A percentile compares a stretch with the other conserved stretches of the same genome.
Evolutionary conservation across 345 rosid species (phyloP).

Genomic region (Citrus sp.): DNA sequence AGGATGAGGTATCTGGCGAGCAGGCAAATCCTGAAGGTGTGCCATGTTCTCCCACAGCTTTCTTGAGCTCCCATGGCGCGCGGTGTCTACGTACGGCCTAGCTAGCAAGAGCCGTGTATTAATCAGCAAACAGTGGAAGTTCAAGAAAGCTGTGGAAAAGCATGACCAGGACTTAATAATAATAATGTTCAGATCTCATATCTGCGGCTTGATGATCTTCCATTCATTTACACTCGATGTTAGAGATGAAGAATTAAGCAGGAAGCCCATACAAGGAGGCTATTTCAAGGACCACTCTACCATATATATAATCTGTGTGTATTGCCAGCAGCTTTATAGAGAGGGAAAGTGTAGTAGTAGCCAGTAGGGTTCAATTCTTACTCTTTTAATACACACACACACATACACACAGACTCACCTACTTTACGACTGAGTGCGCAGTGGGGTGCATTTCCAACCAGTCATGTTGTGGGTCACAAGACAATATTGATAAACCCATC

Average conservation of each 20-base stretch:
- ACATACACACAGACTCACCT: background rate
- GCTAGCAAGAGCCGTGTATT: background rate
- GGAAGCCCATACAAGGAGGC: constrained; percentile 23
- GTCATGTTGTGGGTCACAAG: constrained; percentile 3
- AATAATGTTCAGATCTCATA: constrained; percentile 29
- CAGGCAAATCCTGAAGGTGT: constrained; percentile 35
- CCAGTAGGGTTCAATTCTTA: constrained; percentile 22
- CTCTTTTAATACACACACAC: background rate
- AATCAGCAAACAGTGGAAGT: constrained; percentile 32
- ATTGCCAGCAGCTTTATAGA: constrained; percentile 47
- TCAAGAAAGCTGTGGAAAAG: constrained; percentile 96
- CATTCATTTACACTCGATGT: no score
- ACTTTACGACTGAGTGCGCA: constrained; percentile 42
- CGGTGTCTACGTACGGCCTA: background rate
- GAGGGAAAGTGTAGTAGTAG: constrained; percentile 22
- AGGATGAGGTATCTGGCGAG: no score
- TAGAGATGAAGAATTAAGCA: background rate
- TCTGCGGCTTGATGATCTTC: no score
- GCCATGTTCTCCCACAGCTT: constrained; percentile 84
- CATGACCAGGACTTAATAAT: constrained; percentile 52
- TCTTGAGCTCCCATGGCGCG: constrained; percentile 55
- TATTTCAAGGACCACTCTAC: constrained; percentile 51
- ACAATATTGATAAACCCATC: background rate
- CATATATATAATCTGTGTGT: constrained; percentile 21
- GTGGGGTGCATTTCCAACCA: constrained; percentile 36